Conservation (phyloP, 495 filamentous ascomycete species). For the Penicillium arizonense region DNA sequence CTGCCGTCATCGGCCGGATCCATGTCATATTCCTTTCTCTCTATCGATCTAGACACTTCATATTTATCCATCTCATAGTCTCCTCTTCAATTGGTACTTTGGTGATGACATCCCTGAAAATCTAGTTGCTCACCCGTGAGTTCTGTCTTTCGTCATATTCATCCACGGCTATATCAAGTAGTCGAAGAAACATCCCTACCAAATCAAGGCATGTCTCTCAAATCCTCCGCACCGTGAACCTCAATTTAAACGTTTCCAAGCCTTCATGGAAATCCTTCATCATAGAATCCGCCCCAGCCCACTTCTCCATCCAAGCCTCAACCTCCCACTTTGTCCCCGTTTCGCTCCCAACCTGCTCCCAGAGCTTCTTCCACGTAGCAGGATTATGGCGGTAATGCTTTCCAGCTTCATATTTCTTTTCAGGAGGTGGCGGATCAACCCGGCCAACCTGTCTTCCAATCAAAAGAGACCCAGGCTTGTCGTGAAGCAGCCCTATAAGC, state of each 20-base stretch:
- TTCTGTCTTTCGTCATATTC: no score
- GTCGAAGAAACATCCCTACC: not conserved
- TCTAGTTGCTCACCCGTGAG: no score
- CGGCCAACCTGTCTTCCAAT: conserved; percentile 50
- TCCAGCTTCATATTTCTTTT: conserved; percentile 14
- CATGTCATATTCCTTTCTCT: no score
- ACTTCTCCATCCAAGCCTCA: conserved; percentile 23
- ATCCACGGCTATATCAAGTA: no score
- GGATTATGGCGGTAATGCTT: conserved; percentile 43
- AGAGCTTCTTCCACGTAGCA: conserved; percentile 46
- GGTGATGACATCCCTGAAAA: no score
- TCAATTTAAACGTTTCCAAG: conserved; percentile 18
- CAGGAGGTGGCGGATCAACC: conserved; percentile 21
- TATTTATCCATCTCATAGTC: no score
- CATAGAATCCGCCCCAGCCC: conserved; percentile 10
- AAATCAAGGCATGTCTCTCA: no score
- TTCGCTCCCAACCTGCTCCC: conserved; percentile 47
- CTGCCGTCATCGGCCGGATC: no score
- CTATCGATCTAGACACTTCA: no score
- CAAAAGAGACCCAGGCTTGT: conserved; percentile 41
- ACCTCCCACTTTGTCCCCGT: conserved; percentile 47
- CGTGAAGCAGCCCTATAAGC: conserved; percentile 44
- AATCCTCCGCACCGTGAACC: conserved; percentile 16
- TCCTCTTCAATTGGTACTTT: no score
- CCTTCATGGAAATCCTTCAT: conserved; percentile 13